Evolutionary conservation across 257 asterid genomes (phyloP), one percentile per base, ranked within the genome.

Genomic region (Forsythia suspensa): DNA sequence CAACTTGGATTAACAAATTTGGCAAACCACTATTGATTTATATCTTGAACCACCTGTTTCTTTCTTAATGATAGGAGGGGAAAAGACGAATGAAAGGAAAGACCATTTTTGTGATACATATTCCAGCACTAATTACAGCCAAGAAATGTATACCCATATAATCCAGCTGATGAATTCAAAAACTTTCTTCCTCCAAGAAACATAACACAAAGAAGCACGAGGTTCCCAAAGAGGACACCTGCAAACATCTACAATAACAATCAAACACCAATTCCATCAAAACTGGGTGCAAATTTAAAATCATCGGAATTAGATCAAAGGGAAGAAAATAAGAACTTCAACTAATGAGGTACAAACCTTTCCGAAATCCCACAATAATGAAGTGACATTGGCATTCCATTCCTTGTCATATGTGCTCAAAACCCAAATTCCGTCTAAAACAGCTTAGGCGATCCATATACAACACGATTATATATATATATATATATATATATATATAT

Each of bases 221-320:
- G 71, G 81, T 92, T 94, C 76, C 91, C 94, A 52, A 86, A 77
- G 83, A 89, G 40, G 76, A 83, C 90, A 72, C 92, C 88, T 43
- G 73, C 36, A 46, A 92, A 81, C 82, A 89, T 83, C 97, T 93
- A 89, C 75, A 40, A 77, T 18, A 82, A 12, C 34, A 18, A 77
- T 16, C 75, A 5, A 6, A 71, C 71, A 70, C 51, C 70, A 71
- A 69, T 41, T 73, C 20, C 46, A 74, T 81, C 75, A 86, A 80
- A 70, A 82, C 18, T 12, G 55, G 66, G 10, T 43, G 42, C 51
- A 79, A 72, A 37, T 77, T 12, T 24, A 57, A 72, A 36, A 61
- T 44, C 70, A 41, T 15, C 11, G 12, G 38, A 69, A 21, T 39
- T 15, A 37, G 36, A 16, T 6, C 38, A 63, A 69, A 77, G 69